Percentiles rank a stretch among this genome's conserved stretches.
These are phyloP conservation scores for Hymenoscyphus infarciens DNA, from an alignment of 2,329 filamentous ascomycete genomes.

Conservation along the genomic window DNA sequence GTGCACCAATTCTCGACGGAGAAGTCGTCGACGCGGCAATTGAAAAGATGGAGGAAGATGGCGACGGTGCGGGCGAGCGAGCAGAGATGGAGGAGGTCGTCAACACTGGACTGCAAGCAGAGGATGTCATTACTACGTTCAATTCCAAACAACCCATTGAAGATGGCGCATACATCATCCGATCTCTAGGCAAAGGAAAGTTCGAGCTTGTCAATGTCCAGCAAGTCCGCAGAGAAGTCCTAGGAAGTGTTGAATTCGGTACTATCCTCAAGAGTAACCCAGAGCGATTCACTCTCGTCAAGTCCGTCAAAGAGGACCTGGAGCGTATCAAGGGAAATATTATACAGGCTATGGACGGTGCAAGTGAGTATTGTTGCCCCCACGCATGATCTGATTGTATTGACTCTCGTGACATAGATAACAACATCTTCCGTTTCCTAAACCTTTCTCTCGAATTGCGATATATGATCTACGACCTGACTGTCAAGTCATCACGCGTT, in stretches of 20 bases:
- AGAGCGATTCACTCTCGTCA: neutral
- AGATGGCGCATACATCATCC: slow-evolving; percentile 23
- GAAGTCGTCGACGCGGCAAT: neutral
- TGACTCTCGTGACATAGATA: neutral
- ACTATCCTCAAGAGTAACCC: slow-evolving; percentile 9
- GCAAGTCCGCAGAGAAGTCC: slow-evolving; percentile 4
- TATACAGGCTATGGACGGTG: slow-evolving; percentile 1
- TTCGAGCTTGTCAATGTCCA: slow-evolving; percentile 23
- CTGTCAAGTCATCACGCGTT: neutral
- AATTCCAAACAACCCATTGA: slow-evolving; percentile 15
- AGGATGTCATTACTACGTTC: slow-evolving; percentile 10
- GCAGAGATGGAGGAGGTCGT: neutral
- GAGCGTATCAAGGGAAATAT: neutral
- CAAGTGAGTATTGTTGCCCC: neutral
- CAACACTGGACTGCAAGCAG: neutral
- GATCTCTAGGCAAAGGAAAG: slow-evolving; percentile 17
- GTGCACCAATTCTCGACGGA: neutral
- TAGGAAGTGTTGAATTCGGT: slow-evolving; percentile 21
- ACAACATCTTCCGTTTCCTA: slow-evolving; percentile 7
- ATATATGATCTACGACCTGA: neutral
- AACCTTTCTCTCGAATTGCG: slow-evolving; percentile 5
- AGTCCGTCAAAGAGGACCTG: neutral
- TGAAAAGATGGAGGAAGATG: neutral
- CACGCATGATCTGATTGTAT: neutral
- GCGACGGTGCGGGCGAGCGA: neutral